These are phyloP conservation scores for Papiliotrema laurentii DNA, from an alignment of 1,284 basidiomycete species.

Conservation along the genomic window DNA sequence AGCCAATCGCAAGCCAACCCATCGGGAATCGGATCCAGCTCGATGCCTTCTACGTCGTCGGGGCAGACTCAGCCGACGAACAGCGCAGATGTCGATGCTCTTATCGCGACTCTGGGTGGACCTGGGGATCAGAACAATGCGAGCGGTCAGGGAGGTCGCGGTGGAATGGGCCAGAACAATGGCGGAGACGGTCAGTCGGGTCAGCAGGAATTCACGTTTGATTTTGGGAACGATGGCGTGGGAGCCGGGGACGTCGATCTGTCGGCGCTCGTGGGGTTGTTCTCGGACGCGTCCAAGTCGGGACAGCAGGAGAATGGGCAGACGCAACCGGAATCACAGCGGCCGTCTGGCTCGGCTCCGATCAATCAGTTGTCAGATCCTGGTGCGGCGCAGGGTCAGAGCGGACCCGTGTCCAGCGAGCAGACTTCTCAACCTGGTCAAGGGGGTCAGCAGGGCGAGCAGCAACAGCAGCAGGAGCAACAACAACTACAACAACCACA, in stretches of 20 bases:
- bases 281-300: neutral
- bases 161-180: neutral
- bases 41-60: neutral
- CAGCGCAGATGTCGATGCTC: neutral
- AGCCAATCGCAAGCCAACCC: neutral
- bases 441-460: neutral
- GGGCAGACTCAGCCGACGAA: neutral
- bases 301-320: neutral
- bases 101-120: neutral
- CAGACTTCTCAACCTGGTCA: neutral
- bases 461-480: neutral
- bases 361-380: neutral
- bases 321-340: neutral
- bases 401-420: neutral
- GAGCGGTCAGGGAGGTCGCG: neutral
- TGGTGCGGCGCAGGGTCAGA: neutral
- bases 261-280: slow-evolving; percentile 7
- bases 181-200: neutral
- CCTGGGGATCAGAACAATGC: neutral
- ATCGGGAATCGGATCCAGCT: neutral
- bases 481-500: neutral
- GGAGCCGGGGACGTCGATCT: slow-evolving; percentile 9
- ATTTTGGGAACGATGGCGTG: neutral
- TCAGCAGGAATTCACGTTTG: slow-evolving; percentile 7
- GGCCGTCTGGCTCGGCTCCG: neutral